Evolutionary conservation across 2,329 filamentous ascomycete genomes (phyloP), one percentile per base, ranked within the genome.

Genomic region (Peltaster fructicola): DNA sequence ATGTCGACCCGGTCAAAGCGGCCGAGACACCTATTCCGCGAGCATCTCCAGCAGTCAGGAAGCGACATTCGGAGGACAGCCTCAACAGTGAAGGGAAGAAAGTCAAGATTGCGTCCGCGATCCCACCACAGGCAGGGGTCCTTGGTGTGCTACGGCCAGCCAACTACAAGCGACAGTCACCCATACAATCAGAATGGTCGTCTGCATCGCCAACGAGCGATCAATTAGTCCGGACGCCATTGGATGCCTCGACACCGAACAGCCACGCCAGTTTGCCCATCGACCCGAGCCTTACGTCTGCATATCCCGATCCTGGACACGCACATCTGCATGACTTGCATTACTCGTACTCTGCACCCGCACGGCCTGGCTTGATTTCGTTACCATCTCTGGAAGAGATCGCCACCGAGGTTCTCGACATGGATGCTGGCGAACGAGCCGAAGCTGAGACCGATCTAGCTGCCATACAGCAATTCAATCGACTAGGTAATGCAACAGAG

Each of bases 1-100:
- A 67, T 28, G 59, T 73, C 14, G 69, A 74, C 43, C 68, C 68
- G 2, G 47, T 69, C 38, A 73, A 73, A 41, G 65, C 66, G 3
- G 63, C 65, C 24, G 68, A 73, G 40, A 55, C 61, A 13, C 65
- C 67, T 3, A 62, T 70, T 19, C 66, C 68, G 19, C 58, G 68
- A 32, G 65, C 63, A 8, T 61, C 61, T 15, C 53, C 51, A n/a
- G 56, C 57, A n/a, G 51, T 56, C 18, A 70, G 69, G 44, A 61
- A 65, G 31, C 56, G 63, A 17, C 49, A 55, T 19, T 44, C 49
- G 4, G 61, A 57, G 4, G 39, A 38, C 9, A 45, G 39, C 19
- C 38, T 40, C 13, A 25, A 31, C 7, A 37, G 39, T 14, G 23
- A 32, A 5, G 40, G 38, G 22, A 40, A 44, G 31, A 41, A 40